Conservation (phyloP, 2,329 filamentous ascomycete species). For the Alternaria triticina region DNA sequence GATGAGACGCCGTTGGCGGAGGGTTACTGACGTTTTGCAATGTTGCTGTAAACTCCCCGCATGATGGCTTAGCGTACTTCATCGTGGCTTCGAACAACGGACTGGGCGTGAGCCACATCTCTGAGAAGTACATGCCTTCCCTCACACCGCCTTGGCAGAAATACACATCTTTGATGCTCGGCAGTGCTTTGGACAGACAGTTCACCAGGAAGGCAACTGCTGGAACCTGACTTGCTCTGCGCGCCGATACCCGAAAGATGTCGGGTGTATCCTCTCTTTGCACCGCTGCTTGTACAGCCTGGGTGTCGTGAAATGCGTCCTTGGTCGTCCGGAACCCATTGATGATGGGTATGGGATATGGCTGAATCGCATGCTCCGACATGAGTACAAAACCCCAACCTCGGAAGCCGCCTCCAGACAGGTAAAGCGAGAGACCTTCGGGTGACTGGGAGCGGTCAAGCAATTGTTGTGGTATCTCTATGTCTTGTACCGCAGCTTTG, state of each 20-base stretch:
- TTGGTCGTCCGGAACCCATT: conserved; percentile 76
- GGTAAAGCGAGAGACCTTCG: conserved; percentile 68
- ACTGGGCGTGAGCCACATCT: conserved; percentile 59
- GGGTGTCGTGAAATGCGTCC: conserved; percentile 65
- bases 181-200: conserved; percentile 72
- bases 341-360: conserved; percentile 84
- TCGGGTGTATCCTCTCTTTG: conserved; percentile 46
- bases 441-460: conserved; percentile 38
- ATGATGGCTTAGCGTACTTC: conserved; percentile 58
- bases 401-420: conserved; percentile 88
- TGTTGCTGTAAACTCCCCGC: conserved; percentile 55
- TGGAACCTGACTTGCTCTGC: conserved; percentile 80
- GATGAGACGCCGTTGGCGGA: conserved; percentile 19
- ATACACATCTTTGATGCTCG: conserved; percentile 71
- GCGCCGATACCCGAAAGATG: conserved; percentile 76
- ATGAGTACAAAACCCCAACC: conserved; percentile 92
- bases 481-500: conserved; percentile 62
- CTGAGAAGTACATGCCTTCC: conserved; percentile 81
- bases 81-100: conserved; percentile 54
- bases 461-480: conserved; percentile 64
- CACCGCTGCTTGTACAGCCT: conserved; percentile 52
- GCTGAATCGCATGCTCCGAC: conserved; percentile 73
- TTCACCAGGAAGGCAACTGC: conserved; percentile 83
- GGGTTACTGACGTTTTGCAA: conserved; percentile 56
- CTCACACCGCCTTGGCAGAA: conserved; percentile 90